Evolutionary conservation across 1,139 yeast species (phyloP).

Genomic region (Starmera stellimalicola): DNA sequence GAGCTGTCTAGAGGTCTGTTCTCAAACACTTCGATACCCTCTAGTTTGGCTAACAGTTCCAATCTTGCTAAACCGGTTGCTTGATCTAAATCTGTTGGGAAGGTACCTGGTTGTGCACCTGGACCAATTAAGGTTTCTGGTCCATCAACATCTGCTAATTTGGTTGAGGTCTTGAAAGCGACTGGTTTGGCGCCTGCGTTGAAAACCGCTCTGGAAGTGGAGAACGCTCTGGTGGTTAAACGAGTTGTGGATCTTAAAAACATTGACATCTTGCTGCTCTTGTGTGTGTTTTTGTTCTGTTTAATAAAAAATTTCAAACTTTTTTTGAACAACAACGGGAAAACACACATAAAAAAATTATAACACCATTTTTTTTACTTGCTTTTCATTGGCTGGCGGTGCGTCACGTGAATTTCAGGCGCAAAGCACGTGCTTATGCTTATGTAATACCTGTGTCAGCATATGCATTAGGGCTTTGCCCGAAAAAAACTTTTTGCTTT

Average conservation of each 20-base stretch:
- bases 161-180: constrained; percentile 46
- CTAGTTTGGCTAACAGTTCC: constrained; percentile 87
- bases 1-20: constrained; percentile 79
- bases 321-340: neutral
- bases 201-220: constrained; percentile 27
- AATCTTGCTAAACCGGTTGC: constrained; percentile 98
- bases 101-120: constrained; percentile 75
- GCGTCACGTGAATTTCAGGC: too few relatives aligned
- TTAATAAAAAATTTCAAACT: neutral
- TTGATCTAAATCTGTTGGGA: constrained; percentile 92
- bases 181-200: constrained; percentile 23
- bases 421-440: too few relatives aligned
- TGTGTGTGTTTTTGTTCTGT: neutral
- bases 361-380: neutral
- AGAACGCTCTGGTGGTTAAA: constrained; percentile 21
- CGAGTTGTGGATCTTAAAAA: constrained; percentile 6
- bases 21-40: constrained; percentile 95
- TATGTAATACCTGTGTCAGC: too few relatives aligned
- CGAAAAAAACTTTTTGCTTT: too few relatives aligned
- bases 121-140: constrained; percentile 78
- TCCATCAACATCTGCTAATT: constrained; percentile 71
- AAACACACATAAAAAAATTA: neutral
- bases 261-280: neutral
- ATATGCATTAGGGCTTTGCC: too few relatives aligned
- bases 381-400: neutral